Conservation (phyloP, 208 protist genomes). For the Zelonia costaricensis region DNA sequence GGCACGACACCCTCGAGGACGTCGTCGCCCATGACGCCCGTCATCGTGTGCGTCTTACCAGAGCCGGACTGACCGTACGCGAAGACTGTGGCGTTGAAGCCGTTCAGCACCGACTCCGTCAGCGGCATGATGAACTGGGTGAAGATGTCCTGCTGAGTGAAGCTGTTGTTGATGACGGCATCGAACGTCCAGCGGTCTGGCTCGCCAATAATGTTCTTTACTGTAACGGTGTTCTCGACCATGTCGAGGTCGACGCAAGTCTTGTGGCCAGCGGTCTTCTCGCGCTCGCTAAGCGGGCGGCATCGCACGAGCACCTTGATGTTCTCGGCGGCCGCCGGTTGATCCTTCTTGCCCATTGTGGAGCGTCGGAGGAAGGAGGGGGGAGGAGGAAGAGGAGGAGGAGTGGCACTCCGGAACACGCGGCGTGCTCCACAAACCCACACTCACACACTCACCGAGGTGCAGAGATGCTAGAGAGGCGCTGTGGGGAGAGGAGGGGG, state of each 20-base stretch:
- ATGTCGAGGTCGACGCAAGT: slow-evolving; percentile 78
- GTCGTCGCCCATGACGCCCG: slow-evolving; percentile 59
- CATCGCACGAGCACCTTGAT: slow-evolving; percentile 90
- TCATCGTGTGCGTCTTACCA: slow-evolving; percentile 96
- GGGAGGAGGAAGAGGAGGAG: background rate
- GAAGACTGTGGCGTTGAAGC: slow-evolving; percentile 94
- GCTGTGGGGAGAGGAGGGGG: background rate
- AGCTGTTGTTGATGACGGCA: slow-evolving; percentile 90
- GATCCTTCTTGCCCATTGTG: slow-evolving; percentile 71
- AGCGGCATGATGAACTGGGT: slow-evolving; percentile 85
- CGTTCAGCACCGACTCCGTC: slow-evolving; percentile 84
- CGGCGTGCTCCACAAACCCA: background rate
- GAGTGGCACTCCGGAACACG: background rate
- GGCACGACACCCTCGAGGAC: slow-evolving; percentile 79
- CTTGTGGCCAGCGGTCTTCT: slow-evolving; percentile 73
- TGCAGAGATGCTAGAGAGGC: background rate
- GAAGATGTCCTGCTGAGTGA: slow-evolving; percentile 88
- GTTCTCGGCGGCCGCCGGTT: slow-evolving; percentile 69
- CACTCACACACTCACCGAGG: background rate
- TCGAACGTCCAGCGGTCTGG: slow-evolving; percentile 89
- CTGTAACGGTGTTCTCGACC: slow-evolving; percentile 65
- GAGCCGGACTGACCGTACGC: slow-evolving; percentile 95
- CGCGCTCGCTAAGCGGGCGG: slow-evolving; percentile 85
- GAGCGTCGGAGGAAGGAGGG: background rate
- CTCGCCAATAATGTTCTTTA: slow-evolving; percentile 58